Conservation (phyloP, 805 yeast genomes). For the Suhomyces prunicola region DNA sequence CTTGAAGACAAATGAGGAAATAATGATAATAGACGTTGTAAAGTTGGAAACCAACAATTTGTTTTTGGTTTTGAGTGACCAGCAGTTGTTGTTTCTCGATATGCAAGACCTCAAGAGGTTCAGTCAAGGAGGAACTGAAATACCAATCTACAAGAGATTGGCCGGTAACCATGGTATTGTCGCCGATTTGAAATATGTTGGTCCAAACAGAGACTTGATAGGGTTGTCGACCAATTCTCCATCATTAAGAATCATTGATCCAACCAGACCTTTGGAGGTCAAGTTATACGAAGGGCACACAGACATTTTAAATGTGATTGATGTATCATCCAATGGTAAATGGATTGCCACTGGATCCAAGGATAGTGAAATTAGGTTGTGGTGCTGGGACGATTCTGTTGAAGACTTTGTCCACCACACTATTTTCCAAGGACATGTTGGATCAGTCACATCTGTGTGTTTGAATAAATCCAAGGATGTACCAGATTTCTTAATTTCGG, state of each 20-base stretch:
- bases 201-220: slow-evolving; percentile 53
- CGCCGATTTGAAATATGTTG: slow-evolving; percentile 81
- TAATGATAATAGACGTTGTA: slow-evolving; percentile 61
- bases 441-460: slow-evolving; percentile 79
- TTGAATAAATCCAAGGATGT: slow-evolving; percentile 53
- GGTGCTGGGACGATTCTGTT: slow-evolving; percentile 58
- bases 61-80: slow-evolving; percentile 73
- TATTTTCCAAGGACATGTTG: slow-evolving; percentile 80
- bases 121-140: slow-evolving; percentile 14
- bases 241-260: slow-evolving; percentile 70
- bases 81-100: slow-evolving; percentile 61
- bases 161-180: slow-evolving; percentile 96
- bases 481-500: slow-evolving; percentile 78
- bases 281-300: slow-evolving; percentile 74
- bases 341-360: slow-evolving; percentile 94
- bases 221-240: slow-evolving; percentile 96
- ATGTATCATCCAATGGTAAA: slow-evolving; percentile 70
- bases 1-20: slow-evolving; percentile 63
- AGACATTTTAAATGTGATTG: slow-evolving; percentile 80
- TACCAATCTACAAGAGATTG: slow-evolving; percentile 52
- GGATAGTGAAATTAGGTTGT: slow-evolving; percentile 79
- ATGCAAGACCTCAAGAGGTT: slow-evolving; percentile 15
- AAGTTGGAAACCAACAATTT: slow-evolving; percentile 35
- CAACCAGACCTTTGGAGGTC: slow-evolving; percentile 58
- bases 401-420: slow-evolving; percentile 48